Conservation (phyloP, 1,284 basidiomycete species). For the Cryptococcus hybrid region DNA sequence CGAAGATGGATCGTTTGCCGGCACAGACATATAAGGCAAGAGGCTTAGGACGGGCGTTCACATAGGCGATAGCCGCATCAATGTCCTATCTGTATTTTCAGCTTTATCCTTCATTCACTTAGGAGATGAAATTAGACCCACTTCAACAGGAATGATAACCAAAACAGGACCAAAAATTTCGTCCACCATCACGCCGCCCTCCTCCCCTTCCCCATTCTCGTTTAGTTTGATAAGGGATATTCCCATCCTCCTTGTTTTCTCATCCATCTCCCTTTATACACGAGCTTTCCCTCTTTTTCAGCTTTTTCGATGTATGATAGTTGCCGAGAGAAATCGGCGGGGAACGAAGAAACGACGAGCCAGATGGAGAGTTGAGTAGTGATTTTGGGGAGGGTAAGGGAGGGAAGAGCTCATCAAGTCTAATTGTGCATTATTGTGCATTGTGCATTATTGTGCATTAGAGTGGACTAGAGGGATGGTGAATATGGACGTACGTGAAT, state of each 20-base stretch:
- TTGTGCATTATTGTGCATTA: no score
- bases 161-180: slow-evolving; percentile 71
- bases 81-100: slow-evolving; percentile 50
- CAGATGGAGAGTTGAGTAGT: slow-evolving; percentile 50
- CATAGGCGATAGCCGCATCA: slow-evolving; percentile 68
- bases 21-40: slow-evolving; percentile 49
- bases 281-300: slow-evolving; percentile 60
- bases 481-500: slow-evolving; percentile 51
- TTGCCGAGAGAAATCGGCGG: slow-evolving; percentile 61
- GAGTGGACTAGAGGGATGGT: no score
- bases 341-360: slow-evolving; percentile 59
- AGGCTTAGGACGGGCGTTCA: slow-evolving; percentile 56
- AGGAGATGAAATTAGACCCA: slow-evolving; percentile 47
- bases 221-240: slow-evolving; percentile 53
- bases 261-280: slow-evolving; percentile 68
- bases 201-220: slow-evolving; percentile 58
- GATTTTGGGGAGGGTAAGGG: slow-evolving; percentile 48
- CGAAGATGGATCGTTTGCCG: slow-evolving; percentile 29
- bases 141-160: slow-evolving; percentile 70
- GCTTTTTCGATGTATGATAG: slow-evolving; percentile 64
- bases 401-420: slow-evolving; percentile 34
- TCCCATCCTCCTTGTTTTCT: slow-evolving; percentile 48
- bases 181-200: slow-evolving; percentile 68
- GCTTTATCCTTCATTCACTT: slow-evolving; percentile 31
- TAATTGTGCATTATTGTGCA: slow-evolving; percentile 58